phyloP scores from a whole-genome alignment of 2,329 filamentous ascomycete genomes.

The Microthyrium microscopicum region DNA sequence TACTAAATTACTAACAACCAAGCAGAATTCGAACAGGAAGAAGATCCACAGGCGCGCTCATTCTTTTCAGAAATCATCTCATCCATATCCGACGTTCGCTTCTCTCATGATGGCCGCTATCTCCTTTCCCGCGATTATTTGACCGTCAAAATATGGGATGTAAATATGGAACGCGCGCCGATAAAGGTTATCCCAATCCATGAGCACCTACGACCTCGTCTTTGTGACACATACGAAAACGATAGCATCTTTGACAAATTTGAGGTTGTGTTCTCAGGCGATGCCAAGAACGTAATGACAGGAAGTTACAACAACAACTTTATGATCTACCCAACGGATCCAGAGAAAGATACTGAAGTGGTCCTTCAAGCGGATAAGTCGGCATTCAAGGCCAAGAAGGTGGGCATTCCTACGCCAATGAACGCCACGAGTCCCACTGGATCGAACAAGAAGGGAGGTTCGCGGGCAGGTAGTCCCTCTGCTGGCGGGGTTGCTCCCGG shows the following conservation, averaged over 20 bases:
- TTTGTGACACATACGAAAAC: slow-evolving; percentile 98
- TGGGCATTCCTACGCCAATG: slow-evolving; percentile 93
- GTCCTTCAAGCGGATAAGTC: slow-evolving; percentile 97
- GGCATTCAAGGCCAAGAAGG: slow-evolving; percentile 99
- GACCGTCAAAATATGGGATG: slow-evolving; percentile 99
- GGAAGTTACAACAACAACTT: slow-evolving; percentile 99
- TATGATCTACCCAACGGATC: slow-evolving; percentile 98
- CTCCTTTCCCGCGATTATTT: slow-evolving; percentile 96
- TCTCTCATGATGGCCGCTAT: slow-evolving; percentile 90
- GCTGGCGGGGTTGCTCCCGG: slow-evolving; percentile 55
- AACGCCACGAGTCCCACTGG: slow-evolving; percentile 63
- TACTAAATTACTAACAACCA: slow-evolving; percentile 10
- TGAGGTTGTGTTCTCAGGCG: slow-evolving; percentile 95
- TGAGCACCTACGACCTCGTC: slow-evolving; percentile 79
- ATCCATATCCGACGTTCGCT: slow-evolving; percentile 95
- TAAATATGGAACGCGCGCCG: slow-evolving; percentile 95
- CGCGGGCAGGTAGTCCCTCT: slow-evolving; percentile 75
- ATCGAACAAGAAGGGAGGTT: slow-evolving; percentile 71
- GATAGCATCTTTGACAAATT: slow-evolving; percentile 99
- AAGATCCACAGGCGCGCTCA: slow-evolving; percentile 87
- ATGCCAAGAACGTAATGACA: slow-evolving; percentile 98
- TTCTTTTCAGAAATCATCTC: slow-evolving; percentile 99
- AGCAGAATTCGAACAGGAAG: slow-evolving; percentile 94
- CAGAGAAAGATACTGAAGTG: slow-evolving; percentile 90
- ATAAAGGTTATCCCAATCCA: slow-evolving; percentile 98